Base-by-base conservation (phyloP, 129 eudicot genomes). In the Gnaphalium uliginosum region DNA sequence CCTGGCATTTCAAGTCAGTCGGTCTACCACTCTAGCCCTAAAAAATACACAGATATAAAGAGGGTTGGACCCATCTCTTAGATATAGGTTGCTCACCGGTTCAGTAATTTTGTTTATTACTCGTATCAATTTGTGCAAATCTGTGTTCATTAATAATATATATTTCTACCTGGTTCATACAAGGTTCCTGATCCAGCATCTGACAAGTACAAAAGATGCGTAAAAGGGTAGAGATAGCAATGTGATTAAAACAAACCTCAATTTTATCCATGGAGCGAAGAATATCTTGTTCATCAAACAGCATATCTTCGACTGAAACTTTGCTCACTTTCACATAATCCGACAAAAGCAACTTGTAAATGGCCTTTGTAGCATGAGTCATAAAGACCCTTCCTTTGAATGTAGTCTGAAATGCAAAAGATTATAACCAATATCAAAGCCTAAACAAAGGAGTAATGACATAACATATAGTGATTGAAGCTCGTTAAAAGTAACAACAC, bases 311-410 rank as follows among this genome's bases (percentile, higher is more conserved):
- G 67, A 91, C 93, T 33, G 97, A 90, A 48, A 94, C 98, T 81
- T 94, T 94, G 90, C 98, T 94, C 19, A 94, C 98, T 94, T 94
- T 94, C 63, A 94, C 97, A 80, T 87, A 94, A 83, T 94, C 98
- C 5, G 96, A 84, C 74, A 94, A 83, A 82, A 94, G 97, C 85
- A 94, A 72, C 85, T 89, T 90, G 88, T 94, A 94, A 35, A 94
- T 86, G 71, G 98, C 98, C 84, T 94, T 94, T 8, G 98, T 94
- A 48, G 98, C 98, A 87, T 94, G 98, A 54, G 98, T 94, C 98
- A 94, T 94, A 82, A 90, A 94, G 54, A 94, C 98, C 72, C 96
- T 76, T 51, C 97, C 97, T 78, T 81, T 90, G 76, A 94, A 94
- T 22, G 96, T 94, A 27, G 98, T 94, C 98, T 94, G 89, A 68